phyloP scores from a whole-genome alignment of 2,329 filamentous ascomycete species.

The Penicillium hesseltinei region DNA sequence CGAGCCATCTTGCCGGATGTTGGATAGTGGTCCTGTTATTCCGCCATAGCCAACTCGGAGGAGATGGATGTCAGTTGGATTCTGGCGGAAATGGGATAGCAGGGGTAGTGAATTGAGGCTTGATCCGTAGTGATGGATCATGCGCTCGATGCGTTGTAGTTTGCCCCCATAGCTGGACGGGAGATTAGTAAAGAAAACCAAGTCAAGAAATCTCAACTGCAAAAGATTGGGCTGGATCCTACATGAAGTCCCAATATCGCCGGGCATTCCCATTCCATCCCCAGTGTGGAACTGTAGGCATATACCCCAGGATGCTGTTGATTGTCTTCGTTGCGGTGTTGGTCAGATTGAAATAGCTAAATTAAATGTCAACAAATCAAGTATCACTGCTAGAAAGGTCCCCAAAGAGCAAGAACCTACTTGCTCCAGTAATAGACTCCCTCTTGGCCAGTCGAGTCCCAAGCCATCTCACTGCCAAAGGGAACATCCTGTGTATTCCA shows the following conservation, averaged over 20 bases:
- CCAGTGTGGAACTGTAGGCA: background rate
- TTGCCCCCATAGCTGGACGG: background rate
- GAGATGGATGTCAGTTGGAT: background rate
- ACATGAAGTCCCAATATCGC: background rate
- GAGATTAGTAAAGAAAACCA: background rate
- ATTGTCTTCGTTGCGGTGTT: background rate
- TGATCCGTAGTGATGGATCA: conserved; percentile 62
- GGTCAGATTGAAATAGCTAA: background rate
- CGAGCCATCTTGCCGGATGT: conserved; percentile 57
- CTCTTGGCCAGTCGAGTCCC: conserved; percentile 63
- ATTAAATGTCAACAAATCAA: background rate
- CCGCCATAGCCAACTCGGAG: conserved; percentile 46
- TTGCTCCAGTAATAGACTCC: conserved; percentile 60
- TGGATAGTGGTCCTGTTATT: conserved; percentile 32
- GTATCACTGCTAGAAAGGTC: background rate
- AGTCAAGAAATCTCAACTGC: no score
- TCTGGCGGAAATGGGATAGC: conserved; percentile 52
- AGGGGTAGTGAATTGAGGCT: conserved; percentile 58
- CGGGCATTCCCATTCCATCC: background rate
- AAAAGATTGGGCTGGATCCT: background rate
- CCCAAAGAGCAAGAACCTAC: conserved; percentile 20
- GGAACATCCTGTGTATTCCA: conserved; percentile 56
- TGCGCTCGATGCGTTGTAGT: conserved; percentile 42
- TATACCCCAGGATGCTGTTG: background rate
- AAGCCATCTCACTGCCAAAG: conserved; percentile 61